Percentiles rank a stretch among this genome's conserved stretches.
Evolutionary conservation across 208 protist genomes (phyloP).

Genomic region (Lotmaria passim): DNA sequence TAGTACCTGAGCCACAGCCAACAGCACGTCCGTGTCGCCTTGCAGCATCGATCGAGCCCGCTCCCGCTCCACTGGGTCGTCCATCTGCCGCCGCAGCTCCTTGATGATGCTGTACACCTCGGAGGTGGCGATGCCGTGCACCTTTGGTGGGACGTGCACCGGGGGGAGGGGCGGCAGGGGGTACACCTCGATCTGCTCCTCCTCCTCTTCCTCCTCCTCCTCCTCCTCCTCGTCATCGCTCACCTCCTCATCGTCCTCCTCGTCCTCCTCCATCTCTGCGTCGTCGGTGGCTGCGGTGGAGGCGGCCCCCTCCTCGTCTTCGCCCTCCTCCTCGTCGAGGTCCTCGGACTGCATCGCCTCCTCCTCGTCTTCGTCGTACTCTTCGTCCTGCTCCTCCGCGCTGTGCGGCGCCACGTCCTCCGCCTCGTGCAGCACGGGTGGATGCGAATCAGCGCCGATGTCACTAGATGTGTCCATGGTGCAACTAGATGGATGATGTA

Average conservation of each 20-base stretch:
- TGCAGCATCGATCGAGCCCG: constrained; percentile 62
- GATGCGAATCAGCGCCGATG: neutral
- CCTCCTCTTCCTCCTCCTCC: constrained; percentile 42
- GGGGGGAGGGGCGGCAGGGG: constrained; percentile 66
- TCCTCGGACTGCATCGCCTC: constrained; percentile 12
- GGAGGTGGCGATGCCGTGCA: constrained; percentile 54
- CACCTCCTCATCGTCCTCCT: constrained; percentile 21
- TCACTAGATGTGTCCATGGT: neutral
- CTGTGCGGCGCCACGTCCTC: neutral
- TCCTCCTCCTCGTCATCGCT: constrained; percentile 31
- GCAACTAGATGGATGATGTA: neutral
- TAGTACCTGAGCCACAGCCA: constrained; percentile 72
- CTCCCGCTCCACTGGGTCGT: constrained; percentile 58
- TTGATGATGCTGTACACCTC: constrained; percentile 80
- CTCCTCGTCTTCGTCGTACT: constrained; percentile 7
- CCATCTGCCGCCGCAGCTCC: constrained; percentile 63
- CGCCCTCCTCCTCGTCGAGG: constrained; percentile 21
- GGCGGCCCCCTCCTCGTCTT: constrained; percentile 5
- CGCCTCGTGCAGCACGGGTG: neutral
- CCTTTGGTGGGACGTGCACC: constrained; percentile 42
- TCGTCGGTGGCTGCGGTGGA: constrained; percentile 7
- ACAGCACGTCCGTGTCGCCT: constrained; percentile 59
- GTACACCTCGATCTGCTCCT: constrained; percentile 40
- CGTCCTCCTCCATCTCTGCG: constrained; percentile 27
- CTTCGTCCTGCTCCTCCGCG: neutral